These are phyloP conservation scores for Rhizoclosmatium globosum DNA, from an alignment of 192 early-diverging fungal species.

Conservation along the genomic window DNA sequence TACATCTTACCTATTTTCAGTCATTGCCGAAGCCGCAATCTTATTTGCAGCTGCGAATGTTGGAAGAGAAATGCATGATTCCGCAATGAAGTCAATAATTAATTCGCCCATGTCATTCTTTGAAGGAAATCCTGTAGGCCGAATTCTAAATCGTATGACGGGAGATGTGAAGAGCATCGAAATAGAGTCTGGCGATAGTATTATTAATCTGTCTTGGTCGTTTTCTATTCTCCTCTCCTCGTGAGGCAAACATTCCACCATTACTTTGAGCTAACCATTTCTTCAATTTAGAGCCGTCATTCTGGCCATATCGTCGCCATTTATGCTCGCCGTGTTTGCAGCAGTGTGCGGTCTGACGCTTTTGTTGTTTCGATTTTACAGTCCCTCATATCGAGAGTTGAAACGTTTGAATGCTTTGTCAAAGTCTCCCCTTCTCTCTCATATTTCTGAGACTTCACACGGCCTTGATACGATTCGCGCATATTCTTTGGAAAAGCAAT, in stretches of 20 bases:
- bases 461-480: constrained; percentile 43
- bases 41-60: constrained; percentile 18
- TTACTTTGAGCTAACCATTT: constrained; percentile 7
- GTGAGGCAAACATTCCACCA: not conserved
- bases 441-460: constrained; percentile 47
- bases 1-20: not conserved
- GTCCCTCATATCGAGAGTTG: constrained; percentile 41
- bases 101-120: constrained; percentile 63
- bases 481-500: constrained; percentile 14
- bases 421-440: constrained; percentile 41
- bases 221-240: not conserved
- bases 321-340: not conserved
- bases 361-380: constrained; percentile 37
- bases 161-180: constrained; percentile 3
- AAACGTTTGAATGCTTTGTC: constrained; percentile 40
- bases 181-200: constrained; percentile 2
- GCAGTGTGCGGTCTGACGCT: not conserved
- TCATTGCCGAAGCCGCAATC: not conserved
- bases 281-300: constrained; percentile 58
- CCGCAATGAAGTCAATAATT: constrained; percentile 36
- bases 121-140: constrained; percentile 66
- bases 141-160: constrained; percentile 81
- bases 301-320: not conserved
- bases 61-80: constrained; percentile 41
- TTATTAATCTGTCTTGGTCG: not conserved